Conservation (phyloP, 73 alveolate species). For the Paramecium bursaria region DNA sequence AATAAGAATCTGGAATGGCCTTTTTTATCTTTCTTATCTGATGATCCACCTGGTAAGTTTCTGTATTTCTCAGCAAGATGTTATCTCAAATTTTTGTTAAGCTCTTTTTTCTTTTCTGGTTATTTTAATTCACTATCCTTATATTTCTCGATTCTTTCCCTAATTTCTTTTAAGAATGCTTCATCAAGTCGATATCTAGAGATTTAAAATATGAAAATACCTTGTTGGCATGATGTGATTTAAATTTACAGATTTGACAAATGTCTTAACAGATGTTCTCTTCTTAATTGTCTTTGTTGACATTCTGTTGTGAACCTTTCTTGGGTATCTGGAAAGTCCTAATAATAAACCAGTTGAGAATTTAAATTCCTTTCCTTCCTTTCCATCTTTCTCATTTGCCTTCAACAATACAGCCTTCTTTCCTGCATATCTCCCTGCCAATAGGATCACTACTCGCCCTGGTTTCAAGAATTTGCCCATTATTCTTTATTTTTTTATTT, state of each 20-base stretch:
- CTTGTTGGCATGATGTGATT: constrained; percentile 93
- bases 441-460: constrained; percentile 88
- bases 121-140: constrained; percentile 63
- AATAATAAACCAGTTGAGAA: constrained; percentile 91
- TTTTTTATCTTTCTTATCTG: constrained; percentile 61
- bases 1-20: constrained; percentile 70
- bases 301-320: constrained; percentile 87
- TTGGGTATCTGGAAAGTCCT: constrained; percentile 86
- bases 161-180: constrained; percentile 60
- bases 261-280: constrained; percentile 86
- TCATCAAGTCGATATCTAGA: constrained; percentile 58
- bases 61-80: constrained; percentile 66
- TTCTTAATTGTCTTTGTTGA: constrained; percentile 85
- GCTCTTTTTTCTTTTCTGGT: constrained; percentile 57
- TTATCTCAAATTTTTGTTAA: constrained; percentile 64
- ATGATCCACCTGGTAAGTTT: constrained; percentile 60
- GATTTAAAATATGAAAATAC: constrained; percentile 9
- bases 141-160: constrained; percentile 63
- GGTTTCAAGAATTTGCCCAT: constrained; percentile 80
- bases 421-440: constrained; percentile 94
- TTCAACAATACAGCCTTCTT: constrained; percentile 90
- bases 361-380: constrained; percentile 82
- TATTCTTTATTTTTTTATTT: constrained; percentile 30
- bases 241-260: constrained; percentile 85
- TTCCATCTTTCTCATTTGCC: constrained; percentile 85